Conservation (phyloP, 129 eudicot genomes). For the Apium graveolens region DNA sequence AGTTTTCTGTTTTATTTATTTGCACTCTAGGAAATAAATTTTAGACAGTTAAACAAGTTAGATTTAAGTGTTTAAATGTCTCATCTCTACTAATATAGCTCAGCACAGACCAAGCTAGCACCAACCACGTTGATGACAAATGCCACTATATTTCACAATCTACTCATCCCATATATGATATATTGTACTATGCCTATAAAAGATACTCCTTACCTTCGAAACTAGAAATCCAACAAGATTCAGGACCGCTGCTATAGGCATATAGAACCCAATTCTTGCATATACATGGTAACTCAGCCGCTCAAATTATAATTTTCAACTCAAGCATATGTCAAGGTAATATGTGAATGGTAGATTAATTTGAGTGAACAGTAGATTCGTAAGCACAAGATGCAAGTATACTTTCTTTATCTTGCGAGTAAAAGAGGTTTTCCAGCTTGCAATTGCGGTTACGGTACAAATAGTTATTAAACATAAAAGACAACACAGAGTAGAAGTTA, state of each 20-base stretch:
- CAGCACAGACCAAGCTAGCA: not conserved
- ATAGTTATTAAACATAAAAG: not conserved
- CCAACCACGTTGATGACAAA: not conserved
- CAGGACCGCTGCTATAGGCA: not conserved
- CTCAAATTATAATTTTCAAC: not conserved
- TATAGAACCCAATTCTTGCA: not conserved
- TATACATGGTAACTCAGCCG: not conserved
- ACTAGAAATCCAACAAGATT: not conserved
- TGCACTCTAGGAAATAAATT: not conserved
- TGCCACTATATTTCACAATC: not conserved
- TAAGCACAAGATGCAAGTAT: not conserved
- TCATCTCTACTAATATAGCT: not conserved
- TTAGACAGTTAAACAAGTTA: not conserved
- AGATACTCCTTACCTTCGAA: not conserved
- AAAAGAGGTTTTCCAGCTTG: not conserved
- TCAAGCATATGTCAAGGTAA: not conserved
- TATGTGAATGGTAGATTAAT: not conserved
- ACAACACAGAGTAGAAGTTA: not conserved
- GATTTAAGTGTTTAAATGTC: not conserved
- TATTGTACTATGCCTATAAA: not conserved
- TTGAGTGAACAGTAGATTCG: not conserved
- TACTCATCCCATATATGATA: not conserved
- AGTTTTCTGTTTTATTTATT: not conserved
- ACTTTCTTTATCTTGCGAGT: not conserved
- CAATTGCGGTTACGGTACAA: not conserved